Evolutionary conservation across 2,329 filamentous ascomycete species (phyloP).

Genomic region (Chaetomiaceae sp.): DNA sequence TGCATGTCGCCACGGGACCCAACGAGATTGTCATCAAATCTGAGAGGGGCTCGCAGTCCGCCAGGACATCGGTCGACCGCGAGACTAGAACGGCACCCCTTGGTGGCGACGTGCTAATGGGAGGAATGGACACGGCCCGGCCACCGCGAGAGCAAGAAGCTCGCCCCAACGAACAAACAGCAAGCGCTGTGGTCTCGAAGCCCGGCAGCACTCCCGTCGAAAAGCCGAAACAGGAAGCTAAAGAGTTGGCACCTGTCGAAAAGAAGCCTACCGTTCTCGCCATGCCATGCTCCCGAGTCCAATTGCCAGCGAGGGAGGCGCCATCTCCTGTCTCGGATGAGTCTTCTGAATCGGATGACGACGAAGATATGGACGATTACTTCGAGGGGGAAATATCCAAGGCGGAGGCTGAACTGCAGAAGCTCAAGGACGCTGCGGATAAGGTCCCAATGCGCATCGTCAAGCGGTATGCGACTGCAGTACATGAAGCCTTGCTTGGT

Average conservation of each 20-base stretch:
- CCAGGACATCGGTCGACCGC: constrained; percentile 30
- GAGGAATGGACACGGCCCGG: constrained; percentile 19
- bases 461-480: constrained; percentile 42
- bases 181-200: constrained; percentile 13
- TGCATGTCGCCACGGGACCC: constrained; percentile 42
- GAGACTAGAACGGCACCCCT: constrained; percentile 23
- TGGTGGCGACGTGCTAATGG: constrained; percentile 23
- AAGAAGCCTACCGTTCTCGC: constrained; percentile 21
- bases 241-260: constrained; percentile 6
- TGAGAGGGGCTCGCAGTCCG: constrained; percentile 37
- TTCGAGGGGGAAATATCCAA: constrained; percentile 51
- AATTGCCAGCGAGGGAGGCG: constrained; percentile 17
- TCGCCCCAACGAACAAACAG: background rate
- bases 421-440: constrained; percentile 38
- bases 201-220: constrained; percentile 9
- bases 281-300: constrained; percentile 13
- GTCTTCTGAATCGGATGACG: constrained; percentile 51
- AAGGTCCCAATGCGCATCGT: constrained; percentile 39
- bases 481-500: constrained; percentile 45
- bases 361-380: constrained; percentile 55
- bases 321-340: constrained; percentile 29
- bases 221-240: constrained; percentile 21
- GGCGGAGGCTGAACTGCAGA: constrained; percentile 45
- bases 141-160: constrained; percentile 11
- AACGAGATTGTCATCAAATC: constrained; percentile 42